phyloP scores from a whole-genome alignment of 176 grass and related monocot species.

The Ensete ventricosum region DNA sequence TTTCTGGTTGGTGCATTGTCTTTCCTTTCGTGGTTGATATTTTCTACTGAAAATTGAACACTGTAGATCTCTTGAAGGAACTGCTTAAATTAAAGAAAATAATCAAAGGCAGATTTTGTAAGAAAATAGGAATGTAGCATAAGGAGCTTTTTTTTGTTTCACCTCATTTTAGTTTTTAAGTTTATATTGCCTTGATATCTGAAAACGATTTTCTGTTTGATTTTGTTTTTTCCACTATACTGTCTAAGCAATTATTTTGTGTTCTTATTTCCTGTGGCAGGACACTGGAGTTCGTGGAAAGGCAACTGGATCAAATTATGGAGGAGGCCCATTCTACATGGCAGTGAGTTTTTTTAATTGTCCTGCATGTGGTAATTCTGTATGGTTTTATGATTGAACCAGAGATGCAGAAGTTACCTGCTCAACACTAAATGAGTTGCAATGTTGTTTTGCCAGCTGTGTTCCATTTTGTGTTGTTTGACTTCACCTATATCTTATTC shows the following conservation, averaged over 20 bases:
- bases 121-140: not conserved
- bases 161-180: not conserved
- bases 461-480: not conserved
- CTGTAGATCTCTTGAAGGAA: no score
- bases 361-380: not conserved
- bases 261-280: slow-evolving; percentile 3
- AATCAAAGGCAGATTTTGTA: not conserved
- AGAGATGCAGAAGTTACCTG: not conserved
- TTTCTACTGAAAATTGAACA: no score
- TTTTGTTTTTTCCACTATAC: no score
- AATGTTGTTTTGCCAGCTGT: not conserved
- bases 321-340: slow-evolving; percentile 54
- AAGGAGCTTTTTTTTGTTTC: not conserved
- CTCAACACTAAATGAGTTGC: not conserved
- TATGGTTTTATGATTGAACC: not conserved
- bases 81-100: not conserved
- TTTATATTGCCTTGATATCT: not conserved
- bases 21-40: no score
- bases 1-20: no score
- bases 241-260: not conserved
- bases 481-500: not conserved
- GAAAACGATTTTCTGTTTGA: not conserved
- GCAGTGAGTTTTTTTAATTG: slow-evolving; percentile 20
- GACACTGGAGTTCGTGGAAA: slow-evolving; percentile 36
- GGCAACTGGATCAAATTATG: slow-evolving; percentile 41